A percentile compares a stretch with the other conserved stretches of the same genome.
phyloP scores from a whole-genome alignment of 2,329 filamentous ascomycete species.

The Cercospora sp. region DNA sequence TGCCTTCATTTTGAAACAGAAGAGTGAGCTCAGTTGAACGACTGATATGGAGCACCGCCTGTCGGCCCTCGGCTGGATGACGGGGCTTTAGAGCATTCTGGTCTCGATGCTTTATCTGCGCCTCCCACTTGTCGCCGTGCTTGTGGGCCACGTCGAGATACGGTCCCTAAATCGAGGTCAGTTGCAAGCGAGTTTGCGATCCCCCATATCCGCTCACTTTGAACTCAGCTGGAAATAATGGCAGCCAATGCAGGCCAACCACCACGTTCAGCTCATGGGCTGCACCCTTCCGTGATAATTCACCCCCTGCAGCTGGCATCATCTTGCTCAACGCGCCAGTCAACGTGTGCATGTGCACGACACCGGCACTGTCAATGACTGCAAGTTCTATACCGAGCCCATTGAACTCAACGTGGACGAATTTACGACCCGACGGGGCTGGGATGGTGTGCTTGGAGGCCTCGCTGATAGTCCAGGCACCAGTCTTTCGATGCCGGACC shows the following conservation, averaged over 20 bases:
- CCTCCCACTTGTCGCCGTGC: conserved; percentile 60
- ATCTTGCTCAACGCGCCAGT: conserved; percentile 73
- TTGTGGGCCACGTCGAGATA: conserved; percentile 42
- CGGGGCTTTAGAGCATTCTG: conserved; percentile 63
- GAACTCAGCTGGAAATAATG: conserved; percentile 41
- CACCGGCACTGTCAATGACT: conserved; percentile 75
- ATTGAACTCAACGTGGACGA: conserved; percentile 84
- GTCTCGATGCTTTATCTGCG: conserved; percentile 65
- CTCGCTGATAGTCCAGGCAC: conserved; percentile 73
- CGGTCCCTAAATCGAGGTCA: conserved; percentile 38
- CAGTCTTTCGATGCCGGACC: conserved; percentile 66
- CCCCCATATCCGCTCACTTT: conserved; percentile 26
- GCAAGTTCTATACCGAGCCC: conserved; percentile 76
- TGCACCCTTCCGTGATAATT: conserved; percentile 66
- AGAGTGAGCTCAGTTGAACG: conserved; percentile 72
- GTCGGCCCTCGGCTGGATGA: conserved; percentile 69
- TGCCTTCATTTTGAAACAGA: conserved; percentile 73
- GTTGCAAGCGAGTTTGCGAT: conserved; percentile 6
- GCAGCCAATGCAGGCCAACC: conserved; percentile 80
- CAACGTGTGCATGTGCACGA: conserved; percentile 72
- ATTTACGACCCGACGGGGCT: conserved; percentile 61
- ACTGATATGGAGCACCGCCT: conserved; percentile 75
- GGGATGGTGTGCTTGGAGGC: conserved; percentile 66
- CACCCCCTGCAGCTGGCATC: conserved; percentile 51
- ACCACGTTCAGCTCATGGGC: conserved; percentile 71